Evolutionary conservation across 495 filamentous ascomycete species (phyloP), one percentile per base, ranked within the genome.

Genomic region (Penicillium goetzii): DNA sequence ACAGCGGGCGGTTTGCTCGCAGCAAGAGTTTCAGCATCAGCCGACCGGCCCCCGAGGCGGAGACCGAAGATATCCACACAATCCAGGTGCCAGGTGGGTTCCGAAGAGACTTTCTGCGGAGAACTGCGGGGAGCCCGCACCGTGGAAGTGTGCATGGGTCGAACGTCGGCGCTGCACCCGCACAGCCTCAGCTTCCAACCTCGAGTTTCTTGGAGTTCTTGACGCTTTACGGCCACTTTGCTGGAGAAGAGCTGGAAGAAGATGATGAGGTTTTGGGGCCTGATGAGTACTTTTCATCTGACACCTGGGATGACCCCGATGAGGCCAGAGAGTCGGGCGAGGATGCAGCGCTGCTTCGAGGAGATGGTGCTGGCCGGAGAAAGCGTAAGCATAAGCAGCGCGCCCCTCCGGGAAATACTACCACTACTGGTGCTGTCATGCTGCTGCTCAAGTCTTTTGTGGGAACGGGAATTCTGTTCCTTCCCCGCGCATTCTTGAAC

Each of bases 381-480:
- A 86, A 80, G 67, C 83, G 91, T 50, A 88, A 85, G 75, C 84
- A 88, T 59, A 94, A 91, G 77, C 83, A 83, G 45, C 87, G 89
- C 38, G 87, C 86, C 36, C 85, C 84, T 14, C 83, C 83, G n/a
- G 90, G 91, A 43, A 90, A 83, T 19, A 92, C 87, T 62, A 87
- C 84, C 38, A 83, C 89, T 21, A 87, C 86, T 45, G 86, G 87
- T 60, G 94, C 95, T 14, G 86, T 88, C 17, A 72, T 97, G 54
- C 82, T 98, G 23, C 82, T 99, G 40, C 84, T 99, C 54, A 99
- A 99, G 76, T 96, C 93, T 12, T 99, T 99, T 68, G 94, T 99
- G 41, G 95, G 95, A 14, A 99, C 95, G 2, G 95, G 95, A 34
- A 95, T 99, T n/a, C 79, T 99, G 33, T 99, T 99, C 80, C 81